A percentile compares a stretch with the other conserved stretches of the same genome.
Evolutionary conservation across 2,329 filamentous ascomycete genomes (phyloP).

Genomic region (Fusarium sp.): DNA sequence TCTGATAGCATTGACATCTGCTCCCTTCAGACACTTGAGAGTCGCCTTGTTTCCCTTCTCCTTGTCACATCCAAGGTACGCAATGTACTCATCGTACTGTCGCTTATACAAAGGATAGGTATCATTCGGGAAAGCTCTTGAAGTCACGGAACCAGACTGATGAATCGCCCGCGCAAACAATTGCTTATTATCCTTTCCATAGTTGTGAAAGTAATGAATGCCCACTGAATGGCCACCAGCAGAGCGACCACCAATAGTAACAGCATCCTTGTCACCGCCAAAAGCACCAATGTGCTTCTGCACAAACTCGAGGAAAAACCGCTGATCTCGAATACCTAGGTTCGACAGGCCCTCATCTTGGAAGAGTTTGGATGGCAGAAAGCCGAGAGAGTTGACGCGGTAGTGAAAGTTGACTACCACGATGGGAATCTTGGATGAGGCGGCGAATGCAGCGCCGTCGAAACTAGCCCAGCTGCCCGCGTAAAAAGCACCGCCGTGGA

Average conservation of each 20-base stretch:
- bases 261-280: constrained; percentile 60
- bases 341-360: constrained; percentile 55
- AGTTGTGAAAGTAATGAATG: constrained; percentile 52
- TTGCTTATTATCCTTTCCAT: constrained; percentile 42
- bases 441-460: constrained; percentile 48
- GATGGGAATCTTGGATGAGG: constrained; percentile 50
- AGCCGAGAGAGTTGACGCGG: constrained; percentile 50
- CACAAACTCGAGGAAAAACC: constrained; percentile 62
- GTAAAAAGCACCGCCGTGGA: constrained; percentile 52
- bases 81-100: constrained; percentile 46
- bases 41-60: constrained; percentile 44
- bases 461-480: constrained; percentile 47
- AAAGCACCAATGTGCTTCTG: constrained; percentile 62
- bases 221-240: constrained; percentile 57
- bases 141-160: constrained; percentile 51
- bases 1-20: constrained; percentile 48
- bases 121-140: constrained; percentile 49
- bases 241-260: constrained; percentile 65
- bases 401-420: constrained; percentile 57
- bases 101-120: constrained; percentile 46
- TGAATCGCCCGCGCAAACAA: constrained; percentile 49
- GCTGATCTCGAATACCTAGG: constrained; percentile 63
- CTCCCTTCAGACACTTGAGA: constrained; percentile 51
- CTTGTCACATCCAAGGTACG: constrained; percentile 43
- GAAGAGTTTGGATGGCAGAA: constrained; percentile 54